Percentiles rank a stretch among this genome's conserved stretches.
These are phyloP conservation scores for Neophaeococcomyces mojaviensis DNA, from an alignment of 2,329 filamentous ascomycete species.

Conservation along the genomic window DNA sequence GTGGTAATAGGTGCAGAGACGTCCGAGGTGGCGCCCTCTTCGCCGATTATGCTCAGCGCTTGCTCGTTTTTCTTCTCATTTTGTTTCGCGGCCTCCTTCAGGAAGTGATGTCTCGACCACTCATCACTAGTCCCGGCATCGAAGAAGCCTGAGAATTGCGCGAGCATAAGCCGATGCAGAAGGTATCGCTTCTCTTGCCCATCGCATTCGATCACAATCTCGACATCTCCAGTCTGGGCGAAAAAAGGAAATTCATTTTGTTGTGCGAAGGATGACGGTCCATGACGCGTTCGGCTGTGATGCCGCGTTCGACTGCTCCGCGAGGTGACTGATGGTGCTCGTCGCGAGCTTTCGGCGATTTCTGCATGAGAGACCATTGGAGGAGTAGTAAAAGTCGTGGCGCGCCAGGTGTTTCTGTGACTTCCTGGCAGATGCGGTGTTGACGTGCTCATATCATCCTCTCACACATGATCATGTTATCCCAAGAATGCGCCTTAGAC, in stretches of 20 bases:
- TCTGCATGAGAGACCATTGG: conserved; percentile 39
- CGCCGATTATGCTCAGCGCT: conserved; percentile 49
- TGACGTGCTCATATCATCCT: conserved; percentile 3
- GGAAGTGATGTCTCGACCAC: conserved; percentile 49
- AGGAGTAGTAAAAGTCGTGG: conserved; percentile 2
- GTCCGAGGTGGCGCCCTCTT: conserved; percentile 35
- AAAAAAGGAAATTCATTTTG: conserved; percentile 93
- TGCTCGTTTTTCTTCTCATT: conserved; percentile 20
- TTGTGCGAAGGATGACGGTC: conserved; percentile 62
- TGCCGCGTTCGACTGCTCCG: conserved; percentile 54
- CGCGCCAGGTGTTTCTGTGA: conserved; percentile 2
- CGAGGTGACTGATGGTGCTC: conserved; percentile 57
- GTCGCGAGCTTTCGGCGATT: conserved; percentile 42
- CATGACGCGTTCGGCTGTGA: conserved; percentile 69
- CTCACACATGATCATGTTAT: conserved; percentile 5
- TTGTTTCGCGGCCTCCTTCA: conserved; percentile 18
- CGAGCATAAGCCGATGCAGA: conserved; percentile 77
- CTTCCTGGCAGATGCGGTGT: not conserved
- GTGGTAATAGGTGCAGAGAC: conserved; percentile 31
- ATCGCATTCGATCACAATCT: conserved; percentile 68
- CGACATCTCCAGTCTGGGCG: conserved; percentile 82
- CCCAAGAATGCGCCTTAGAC: conserved; percentile 2
- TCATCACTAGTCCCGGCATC: conserved; percentile 75
- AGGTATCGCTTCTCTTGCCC: conserved; percentile 75
- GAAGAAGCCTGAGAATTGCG: conserved; percentile 89